phyloP scores from a whole-genome alignment of 1,139 yeast genomes.

The Pichia sp. region DNA sequence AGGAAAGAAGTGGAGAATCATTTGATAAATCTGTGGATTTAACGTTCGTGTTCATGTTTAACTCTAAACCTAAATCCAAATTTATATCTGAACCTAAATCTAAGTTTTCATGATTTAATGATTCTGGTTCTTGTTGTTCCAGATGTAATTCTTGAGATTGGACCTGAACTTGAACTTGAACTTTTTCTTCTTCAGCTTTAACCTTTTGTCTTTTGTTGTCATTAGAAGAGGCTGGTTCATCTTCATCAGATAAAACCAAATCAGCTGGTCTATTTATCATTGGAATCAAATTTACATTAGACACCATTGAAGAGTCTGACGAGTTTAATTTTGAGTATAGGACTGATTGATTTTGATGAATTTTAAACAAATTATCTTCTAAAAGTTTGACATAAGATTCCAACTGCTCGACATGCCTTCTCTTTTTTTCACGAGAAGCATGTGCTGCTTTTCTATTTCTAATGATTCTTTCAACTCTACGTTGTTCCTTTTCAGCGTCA shows the following conservation, averaged over 20 bases:
- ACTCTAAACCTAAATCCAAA: neutral
- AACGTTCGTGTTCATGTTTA: neutral
- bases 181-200: neutral
- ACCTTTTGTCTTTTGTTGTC: neutral
- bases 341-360: constrained; percentile 21
- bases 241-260: constrained; percentile 20
- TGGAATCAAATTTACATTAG: constrained; percentile 12
- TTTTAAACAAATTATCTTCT: constrained; percentile 31
- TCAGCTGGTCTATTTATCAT: constrained; percentile 22
- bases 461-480: constrained; percentile 84
- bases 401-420: constrained; percentile 81
- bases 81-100: neutral
- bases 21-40: neutral
- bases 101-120: neutral
- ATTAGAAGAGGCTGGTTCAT: neutral
- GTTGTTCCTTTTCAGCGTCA: constrained; percentile 93
- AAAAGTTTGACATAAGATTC: constrained; percentile 56
- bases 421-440: constrained; percentile 93
- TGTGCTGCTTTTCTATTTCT: constrained; percentile 97
- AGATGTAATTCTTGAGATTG: too few species aligned
- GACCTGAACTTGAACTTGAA: neutral
- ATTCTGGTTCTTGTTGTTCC: neutral
- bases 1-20: neutral
- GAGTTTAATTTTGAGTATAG: constrained; percentile 19
- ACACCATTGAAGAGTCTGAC: constrained; percentile 4